Percentiles rank a stretch among this genome's conserved stretches.
Evolutionary conservation across 495 filamentous ascomycete genomes (phyloP).

Genomic region (Annulohypoxylon bovei): DNA sequence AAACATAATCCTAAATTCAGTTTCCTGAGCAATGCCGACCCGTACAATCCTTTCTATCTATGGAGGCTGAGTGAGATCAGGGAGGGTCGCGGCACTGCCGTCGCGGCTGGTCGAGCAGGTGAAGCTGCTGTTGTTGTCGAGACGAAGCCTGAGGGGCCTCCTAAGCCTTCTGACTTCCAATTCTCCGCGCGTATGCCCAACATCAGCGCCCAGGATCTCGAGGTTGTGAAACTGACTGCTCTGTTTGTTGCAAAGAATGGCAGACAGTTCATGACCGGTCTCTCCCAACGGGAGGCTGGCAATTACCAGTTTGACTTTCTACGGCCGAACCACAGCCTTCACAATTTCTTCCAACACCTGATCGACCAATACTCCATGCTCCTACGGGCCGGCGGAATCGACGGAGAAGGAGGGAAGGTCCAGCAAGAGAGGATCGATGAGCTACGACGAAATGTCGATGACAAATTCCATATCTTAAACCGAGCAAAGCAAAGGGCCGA

Average conservation of each 20-base stretch:
- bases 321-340: constrained; percentile 91
- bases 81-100: constrained; percentile 80
- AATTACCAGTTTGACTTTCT: constrained; percentile 99
- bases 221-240: constrained; percentile 89
- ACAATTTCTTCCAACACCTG: constrained; percentile 91
- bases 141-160: constrained; percentile 82
- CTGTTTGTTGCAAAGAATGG: constrained; percentile 92
- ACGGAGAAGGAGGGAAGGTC: constrained; percentile 70
- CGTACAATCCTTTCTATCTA: constrained; percentile 87
- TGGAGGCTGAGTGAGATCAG: constrained; percentile 90
- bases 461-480: constrained; percentile 82
- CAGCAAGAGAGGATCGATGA: constrained; percentile 77
- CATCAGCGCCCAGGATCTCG: constrained; percentile 94
- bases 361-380: constrained; percentile 95
- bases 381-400: constrained; percentile 73
- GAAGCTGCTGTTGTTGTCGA: constrained; percentile 64
- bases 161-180: constrained; percentile 86
- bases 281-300: constrained; percentile 85
- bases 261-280: constrained; percentile 84
- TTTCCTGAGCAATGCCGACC: constrained; percentile 81
- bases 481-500: constrained; percentile 85
- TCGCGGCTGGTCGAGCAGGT: constrained; percentile 79
- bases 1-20: constrained; percentile 89
- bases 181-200: constrained; percentile 98
- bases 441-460: constrained; percentile 76